Evolutionary conservation across 441 rosid species (phyloP).

Genomic region (Adansonia madagascariensis): DNA sequence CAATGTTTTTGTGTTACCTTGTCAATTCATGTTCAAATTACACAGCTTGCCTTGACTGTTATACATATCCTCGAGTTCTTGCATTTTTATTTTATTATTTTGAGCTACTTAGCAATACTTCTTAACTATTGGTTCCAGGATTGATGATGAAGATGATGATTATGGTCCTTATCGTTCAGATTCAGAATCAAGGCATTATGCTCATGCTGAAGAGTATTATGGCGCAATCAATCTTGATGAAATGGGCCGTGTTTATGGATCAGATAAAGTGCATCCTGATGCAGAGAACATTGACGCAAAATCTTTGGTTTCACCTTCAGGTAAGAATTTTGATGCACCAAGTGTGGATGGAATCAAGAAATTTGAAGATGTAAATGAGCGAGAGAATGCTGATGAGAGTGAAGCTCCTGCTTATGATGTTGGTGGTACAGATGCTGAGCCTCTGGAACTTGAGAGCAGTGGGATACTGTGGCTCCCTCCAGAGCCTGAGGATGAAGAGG

Average conservation of each 20-base stretch:
- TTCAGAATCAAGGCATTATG: slow-evolving; percentile 43
- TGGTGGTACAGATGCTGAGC: slow-evolving; percentile 48
- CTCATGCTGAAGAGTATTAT: slow-evolving; percentile 47
- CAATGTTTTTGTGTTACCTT: slow-evolving; percentile 16
- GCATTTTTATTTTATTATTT: slow-evolving; percentile 15
- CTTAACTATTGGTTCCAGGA: slow-evolving; percentile 47
- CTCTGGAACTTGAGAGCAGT: slow-evolving; percentile 69
- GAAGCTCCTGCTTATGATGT: slow-evolving; percentile 45
- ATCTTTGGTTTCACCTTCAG: slow-evolving; percentile 37
- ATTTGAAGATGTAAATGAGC: slow-evolving; percentile 38
- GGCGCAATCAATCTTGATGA: slow-evolving; percentile 46
- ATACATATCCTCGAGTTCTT: slow-evolving; percentile 3
- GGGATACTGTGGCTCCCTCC: slow-evolving; percentile 73
- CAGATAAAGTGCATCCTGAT: slow-evolving; percentile 45
- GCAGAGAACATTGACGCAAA: slow-evolving; percentile 39
- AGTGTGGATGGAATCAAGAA: slow-evolving; percentile 41
- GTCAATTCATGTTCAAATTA: slow-evolving; percentile 9
- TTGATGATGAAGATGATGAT: slow-evolving; percentile 68
- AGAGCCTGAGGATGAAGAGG: slow-evolving; percentile 77
- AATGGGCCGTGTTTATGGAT: slow-evolving; percentile 41
- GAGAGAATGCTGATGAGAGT: slow-evolving; percentile 44
- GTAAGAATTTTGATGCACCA: slow-evolving; percentile 44
- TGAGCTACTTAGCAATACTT: slow-evolving; percentile 19
- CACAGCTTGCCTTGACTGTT: slow-evolving; percentile 1
- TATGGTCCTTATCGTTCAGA: slow-evolving; percentile 52